phyloP scores from a whole-genome alignment of 176 grass and related monocot genomes.

The Lolium rigidum region DNA sequence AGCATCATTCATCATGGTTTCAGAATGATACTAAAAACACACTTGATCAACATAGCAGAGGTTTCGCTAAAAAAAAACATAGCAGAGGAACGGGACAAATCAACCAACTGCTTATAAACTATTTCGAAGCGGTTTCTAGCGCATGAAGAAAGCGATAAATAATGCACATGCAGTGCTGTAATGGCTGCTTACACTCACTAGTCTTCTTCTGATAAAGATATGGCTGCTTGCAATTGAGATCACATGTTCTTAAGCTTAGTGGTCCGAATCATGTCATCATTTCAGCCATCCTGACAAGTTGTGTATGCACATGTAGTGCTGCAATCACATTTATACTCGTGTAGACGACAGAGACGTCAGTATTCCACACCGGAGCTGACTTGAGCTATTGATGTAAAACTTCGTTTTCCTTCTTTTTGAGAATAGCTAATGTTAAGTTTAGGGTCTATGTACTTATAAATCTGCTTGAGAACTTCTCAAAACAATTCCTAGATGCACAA shows the following conservation, averaged over 20 bases:
- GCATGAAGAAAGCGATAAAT: not conserved
- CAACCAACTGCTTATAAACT: not conserved
- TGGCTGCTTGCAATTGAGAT: slow-evolving; percentile 42
- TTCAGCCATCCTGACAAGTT: not conserved
- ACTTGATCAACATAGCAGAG: not conserved
- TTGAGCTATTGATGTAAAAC: not conserved
- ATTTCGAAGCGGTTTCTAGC: not conserved
- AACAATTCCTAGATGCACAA: not conserved
- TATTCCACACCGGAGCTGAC: not conserved
- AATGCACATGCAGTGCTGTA: slow-evolving; percentile 16
- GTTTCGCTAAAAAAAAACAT: too few relatives aligned
- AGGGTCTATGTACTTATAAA: not conserved
- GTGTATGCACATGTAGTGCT: slow-evolving; percentile 27
- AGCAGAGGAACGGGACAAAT: slow-evolving; percentile 18
- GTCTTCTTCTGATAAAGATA: slow-evolving; percentile 28
- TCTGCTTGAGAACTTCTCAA: not conserved
- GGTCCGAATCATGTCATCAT: slow-evolving; percentile 42
- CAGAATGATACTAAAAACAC: slow-evolving; percentile 5
- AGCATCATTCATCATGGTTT: slow-evolving; percentile 25
- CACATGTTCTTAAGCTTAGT: slow-evolving; percentile 46
- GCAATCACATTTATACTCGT: slow-evolving; percentile 13
- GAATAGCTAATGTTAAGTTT: too few relatives aligned
- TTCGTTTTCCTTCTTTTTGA: not conserved
- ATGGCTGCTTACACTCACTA: slow-evolving; percentile 36
- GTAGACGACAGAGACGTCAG: not conserved